Conservation (phyloP, 768 basidiomycete species). For the Amanita pallidorosea region DNA sequence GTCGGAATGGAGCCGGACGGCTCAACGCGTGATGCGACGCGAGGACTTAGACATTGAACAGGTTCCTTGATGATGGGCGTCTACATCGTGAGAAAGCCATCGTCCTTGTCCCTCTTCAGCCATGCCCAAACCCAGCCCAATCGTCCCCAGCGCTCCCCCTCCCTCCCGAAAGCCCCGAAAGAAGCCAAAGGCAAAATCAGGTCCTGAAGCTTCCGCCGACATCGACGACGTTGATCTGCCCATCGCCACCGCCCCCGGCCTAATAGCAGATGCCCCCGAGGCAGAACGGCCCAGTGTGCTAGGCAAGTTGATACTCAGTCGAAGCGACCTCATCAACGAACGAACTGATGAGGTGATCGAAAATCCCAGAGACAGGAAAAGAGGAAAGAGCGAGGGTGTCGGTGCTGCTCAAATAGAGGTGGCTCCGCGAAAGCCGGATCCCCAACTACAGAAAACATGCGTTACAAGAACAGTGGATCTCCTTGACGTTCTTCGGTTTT, state of each 20-base stretch:
- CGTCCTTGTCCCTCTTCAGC: background rate
- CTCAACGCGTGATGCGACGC: no score
- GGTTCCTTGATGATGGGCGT: no score
- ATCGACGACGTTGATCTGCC: constrained; percentile 28
- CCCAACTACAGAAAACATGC: constrained; percentile 26
- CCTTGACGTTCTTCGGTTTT: constrained; percentile 45
- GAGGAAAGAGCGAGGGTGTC: constrained; percentile 45
- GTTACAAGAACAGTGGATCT: constrained; percentile 37
- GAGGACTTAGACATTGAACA: no score
- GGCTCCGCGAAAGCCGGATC: background rate
- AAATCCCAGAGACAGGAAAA: constrained; percentile 46
- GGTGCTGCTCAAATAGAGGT: constrained; percentile 45
- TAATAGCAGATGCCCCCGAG: constrained; percentile 26
- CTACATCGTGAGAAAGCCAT: background rate
- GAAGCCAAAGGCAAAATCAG: constrained; percentile 37
- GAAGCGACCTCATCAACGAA: constrained; percentile 56
- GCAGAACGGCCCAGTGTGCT: constrained; percentile 28
- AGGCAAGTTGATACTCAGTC: constrained; percentile 47
- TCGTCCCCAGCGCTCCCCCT: constrained; percentile 73
- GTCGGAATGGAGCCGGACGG: no score
- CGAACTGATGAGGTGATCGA: constrained; percentile 11
- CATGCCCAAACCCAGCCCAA: constrained; percentile 21
- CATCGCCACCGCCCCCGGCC: constrained; percentile 24
- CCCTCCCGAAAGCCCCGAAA: constrained; percentile 57
- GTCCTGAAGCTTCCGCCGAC: constrained; percentile 19